phyloP scores from a whole-genome alignment of 2,329 filamentous ascomycete species.

The Paraphoma sp. region DNA sequence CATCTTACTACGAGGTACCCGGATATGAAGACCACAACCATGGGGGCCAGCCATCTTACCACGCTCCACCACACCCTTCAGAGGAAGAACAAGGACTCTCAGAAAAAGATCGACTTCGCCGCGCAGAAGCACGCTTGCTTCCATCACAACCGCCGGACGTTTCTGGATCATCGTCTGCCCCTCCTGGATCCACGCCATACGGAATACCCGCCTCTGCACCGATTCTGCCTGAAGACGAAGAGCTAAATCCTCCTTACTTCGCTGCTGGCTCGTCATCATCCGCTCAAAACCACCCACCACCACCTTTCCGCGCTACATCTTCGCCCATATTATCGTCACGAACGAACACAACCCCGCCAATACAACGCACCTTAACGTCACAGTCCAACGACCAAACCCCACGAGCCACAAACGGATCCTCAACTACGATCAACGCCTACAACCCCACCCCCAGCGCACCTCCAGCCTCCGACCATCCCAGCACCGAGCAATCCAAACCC shows the following conservation, averaged over 20 bases:
- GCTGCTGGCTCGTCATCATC: conserved; percentile 29
- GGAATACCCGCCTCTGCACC: conserved; percentile 46
- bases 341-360: conserved; percentile 6
- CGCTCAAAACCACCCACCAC: conserved; percentile 29
- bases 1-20: conserved; percentile 37
- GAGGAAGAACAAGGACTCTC: conserved; percentile 68
- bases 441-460: conserved; percentile 9
- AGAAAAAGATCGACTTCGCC: conserved; percentile 82
- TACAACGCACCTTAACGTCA: conserved; percentile 17
- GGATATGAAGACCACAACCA: conserved; percentile 35
- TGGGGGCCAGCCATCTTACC: conserved; percentile 54
- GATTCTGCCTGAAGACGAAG: conserved; percentile 42
- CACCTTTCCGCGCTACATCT: conserved; percentile 28
- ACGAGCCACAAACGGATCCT: conserved; percentile 27
- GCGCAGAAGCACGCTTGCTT: conserved; percentile 78
- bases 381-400: conserved; percentile 20
- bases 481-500: conserved; percentile 18
- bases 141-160: conserved; percentile 76
- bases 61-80: conserved; percentile 60
- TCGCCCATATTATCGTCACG: conserved; percentile 16
- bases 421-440: conserved; percentile 28
- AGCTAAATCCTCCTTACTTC: conserved; percentile 28
- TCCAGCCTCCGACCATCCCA: conserved; percentile 14
- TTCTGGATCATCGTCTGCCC: conserved; percentile 47
- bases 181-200: conserved; percentile 47